Evolutionary conservation across 2,329 filamentous ascomycete species (phyloP).

Genomic region (Geosmithia flava): DNA sequence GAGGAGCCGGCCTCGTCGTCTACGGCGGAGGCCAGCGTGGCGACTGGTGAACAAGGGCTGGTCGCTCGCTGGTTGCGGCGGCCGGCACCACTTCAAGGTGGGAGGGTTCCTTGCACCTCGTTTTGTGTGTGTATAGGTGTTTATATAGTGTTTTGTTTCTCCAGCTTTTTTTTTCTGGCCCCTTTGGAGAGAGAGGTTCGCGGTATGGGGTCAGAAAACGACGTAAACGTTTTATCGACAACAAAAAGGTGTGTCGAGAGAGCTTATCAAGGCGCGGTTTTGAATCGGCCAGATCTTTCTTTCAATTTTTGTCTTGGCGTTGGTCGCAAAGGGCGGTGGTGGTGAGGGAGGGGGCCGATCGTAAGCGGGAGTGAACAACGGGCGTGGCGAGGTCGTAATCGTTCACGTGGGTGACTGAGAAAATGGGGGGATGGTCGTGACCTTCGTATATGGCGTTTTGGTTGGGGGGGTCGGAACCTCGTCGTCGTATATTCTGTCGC

Average conservation of each 20-base stretch:
- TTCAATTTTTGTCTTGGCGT: background rate
- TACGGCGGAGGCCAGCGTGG: slow-evolving; percentile 39
- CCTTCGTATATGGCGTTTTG: no score
- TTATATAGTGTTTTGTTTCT: background rate
- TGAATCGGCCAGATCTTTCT: background rate
- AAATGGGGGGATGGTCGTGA: no score
- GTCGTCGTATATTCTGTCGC: background rate
- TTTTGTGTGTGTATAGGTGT: background rate
- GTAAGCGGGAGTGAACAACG: background rate
- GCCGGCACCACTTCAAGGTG: background rate
- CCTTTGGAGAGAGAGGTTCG: no score
- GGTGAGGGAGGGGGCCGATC: background rate
- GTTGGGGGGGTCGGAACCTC: no score
- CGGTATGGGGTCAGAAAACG: no score
- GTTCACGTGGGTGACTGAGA: background rate
- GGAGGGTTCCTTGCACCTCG: no score
- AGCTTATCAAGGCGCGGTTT: no score
- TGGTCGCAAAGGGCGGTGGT: background rate
- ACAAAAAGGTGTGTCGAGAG: no score
- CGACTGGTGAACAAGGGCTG: slow-evolving; percentile 10
- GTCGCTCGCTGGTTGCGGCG: background rate
- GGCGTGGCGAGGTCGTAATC: background rate
- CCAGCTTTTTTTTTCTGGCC: no score
- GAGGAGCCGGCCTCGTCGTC: slow-evolving; percentile 33
- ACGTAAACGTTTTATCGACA: no score